Percentiles rank a stretch among this genome's conserved stretches.
Conservation (phyloP, 768 basidiomycete genomes). For the Rhizopogon salebrosus region DNA sequence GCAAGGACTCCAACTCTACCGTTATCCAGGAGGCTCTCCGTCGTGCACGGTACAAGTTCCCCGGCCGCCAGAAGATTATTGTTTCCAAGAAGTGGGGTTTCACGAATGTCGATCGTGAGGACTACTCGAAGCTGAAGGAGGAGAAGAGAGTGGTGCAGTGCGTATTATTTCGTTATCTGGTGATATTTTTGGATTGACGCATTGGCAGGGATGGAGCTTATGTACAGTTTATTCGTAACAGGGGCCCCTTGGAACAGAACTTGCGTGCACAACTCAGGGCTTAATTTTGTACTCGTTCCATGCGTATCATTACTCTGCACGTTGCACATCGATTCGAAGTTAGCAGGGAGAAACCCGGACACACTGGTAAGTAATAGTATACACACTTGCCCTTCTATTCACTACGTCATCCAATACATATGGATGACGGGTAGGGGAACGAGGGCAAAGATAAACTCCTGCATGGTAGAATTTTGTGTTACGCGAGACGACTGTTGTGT, state of each 20-base stretch:
- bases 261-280: conserved; percentile 79
- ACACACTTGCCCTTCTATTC: conserved; percentile 54
- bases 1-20: conserved; percentile 80
- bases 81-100: conserved; percentile 99
- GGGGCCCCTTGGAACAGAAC: conserved; percentile 82
- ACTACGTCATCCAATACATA: conserved; percentile 56
- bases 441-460: conserved; percentile 58
- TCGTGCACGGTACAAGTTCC: conserved; percentile 98
- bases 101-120: conserved; percentile 87
- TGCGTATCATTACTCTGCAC: conserved; percentile 11
- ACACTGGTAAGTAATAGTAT: neutral
- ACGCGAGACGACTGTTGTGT: no score
- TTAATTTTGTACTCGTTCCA: conserved; percentile 27
- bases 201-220: conserved; percentile 85
- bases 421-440: conserved; percentile 79
- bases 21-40: conserved; percentile 97
- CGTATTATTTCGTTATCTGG: conserved; percentile 29
- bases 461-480: neutral
- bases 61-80: conserved; percentile 97
- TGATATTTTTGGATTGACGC: conserved; percentile 4
- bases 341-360: neutral
- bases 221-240: conserved; percentile 88
- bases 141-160: conserved; percentile 87
- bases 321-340: neutral
- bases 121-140: conserved; percentile 84